Evolutionary conservation across 345 rosid species (phyloP), one percentile per base, ranked within the genome.

Genomic region (Alliaria petiolata): DNA sequence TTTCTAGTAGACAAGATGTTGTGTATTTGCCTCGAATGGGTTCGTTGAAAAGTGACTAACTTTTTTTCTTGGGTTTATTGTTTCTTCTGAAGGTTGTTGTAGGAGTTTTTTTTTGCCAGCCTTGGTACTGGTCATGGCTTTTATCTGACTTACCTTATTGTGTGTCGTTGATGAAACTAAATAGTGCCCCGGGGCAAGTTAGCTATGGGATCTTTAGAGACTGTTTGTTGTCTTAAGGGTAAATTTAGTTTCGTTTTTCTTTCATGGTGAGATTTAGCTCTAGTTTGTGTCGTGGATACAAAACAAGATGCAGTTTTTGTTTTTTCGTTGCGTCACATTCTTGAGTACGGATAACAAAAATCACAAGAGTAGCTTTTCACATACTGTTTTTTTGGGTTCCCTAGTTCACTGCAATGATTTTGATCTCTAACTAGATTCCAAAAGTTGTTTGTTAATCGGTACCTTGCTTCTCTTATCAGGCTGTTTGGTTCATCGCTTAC

Each of bases 111-210:
- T 56, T 57, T 28, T 55, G 69, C 59, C 58, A 46, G 63, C 44
- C 3, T 55, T 65, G 40, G 58, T 64, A 40, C 55, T 63, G 69
- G 47, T 36, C 49, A 55, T 44, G 50, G 33, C 42, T 72, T 64
- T 44, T 61, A 57, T 49, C 70, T 51, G 66, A 68, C 78, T n/a
- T 60, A 66, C 50, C n/a, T 5, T 74, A 28, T 59, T 71, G 34
- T 71, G 34, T 77, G 73, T 54, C 64, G 52, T 65, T 71, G 73
- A 53, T 75, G 68, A 65, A 79, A 77, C 76, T 90, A 77, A 65
- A 78, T 91, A 85, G 77, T 80, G 76, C 83, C 74, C 26, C 63
- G 38, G 56, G 84, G 84, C 57, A 79, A 82, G 85, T 52, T 81
- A 82, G 73, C 71, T 52, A 85, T 89, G 88, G 76, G 73, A 69